phyloP scores from a whole-genome alignment of 257 asterid species.

The Agastache rugosa region DNA sequence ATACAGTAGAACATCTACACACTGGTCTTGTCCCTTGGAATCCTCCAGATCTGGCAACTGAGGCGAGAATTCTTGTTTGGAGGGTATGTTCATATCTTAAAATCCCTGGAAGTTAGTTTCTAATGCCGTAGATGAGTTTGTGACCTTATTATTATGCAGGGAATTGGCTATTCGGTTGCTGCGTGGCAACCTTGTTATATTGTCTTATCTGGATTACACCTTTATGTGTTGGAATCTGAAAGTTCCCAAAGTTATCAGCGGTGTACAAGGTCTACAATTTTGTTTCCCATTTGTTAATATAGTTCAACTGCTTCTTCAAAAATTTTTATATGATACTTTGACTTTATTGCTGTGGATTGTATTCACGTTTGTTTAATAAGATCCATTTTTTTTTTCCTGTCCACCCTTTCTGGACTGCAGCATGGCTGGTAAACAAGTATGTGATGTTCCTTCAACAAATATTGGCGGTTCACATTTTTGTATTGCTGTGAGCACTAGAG shows the following conservation, averaged over 20 bases:
- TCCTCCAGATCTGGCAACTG: conserved; percentile 85
- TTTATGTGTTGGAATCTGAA: conserved; percentile 93
- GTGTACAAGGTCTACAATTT: conserved; percentile 75
- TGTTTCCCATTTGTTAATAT: conserved; percentile 26
- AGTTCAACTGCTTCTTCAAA: conserved; percentile 2
- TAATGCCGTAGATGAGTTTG: conserved; percentile 25
- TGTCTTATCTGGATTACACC: conserved; percentile 81
- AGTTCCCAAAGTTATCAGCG: conserved; percentile 82
- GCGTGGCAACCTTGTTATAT: conserved; percentile 95
- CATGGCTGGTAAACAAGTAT: conserved; percentile 96
- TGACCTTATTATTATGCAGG: conserved; percentile 63
- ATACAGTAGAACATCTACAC: conserved; percentile 52
- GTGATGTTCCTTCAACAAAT: conserved; percentile 85
- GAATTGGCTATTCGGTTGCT: conserved; percentile 97
- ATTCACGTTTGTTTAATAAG: conserved; percentile 18
- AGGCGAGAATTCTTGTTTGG: conserved; percentile 93
- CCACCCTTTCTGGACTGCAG: conserved; percentile 53
- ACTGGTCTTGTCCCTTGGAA: conserved; percentile 77
- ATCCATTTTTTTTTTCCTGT: conserved; percentile 5
- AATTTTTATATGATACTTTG: neutral
- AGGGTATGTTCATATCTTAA: conserved; percentile 57
- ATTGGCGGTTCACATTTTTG: conserved; percentile 87
- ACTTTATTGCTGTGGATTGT: conserved; percentile 15
- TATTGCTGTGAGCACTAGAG: conserved; percentile 88
- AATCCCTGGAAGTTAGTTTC: conserved; percentile 24